Conservation (phyloP, 148 eudicot species). For the Dianthus caryophyllus region DNA sequence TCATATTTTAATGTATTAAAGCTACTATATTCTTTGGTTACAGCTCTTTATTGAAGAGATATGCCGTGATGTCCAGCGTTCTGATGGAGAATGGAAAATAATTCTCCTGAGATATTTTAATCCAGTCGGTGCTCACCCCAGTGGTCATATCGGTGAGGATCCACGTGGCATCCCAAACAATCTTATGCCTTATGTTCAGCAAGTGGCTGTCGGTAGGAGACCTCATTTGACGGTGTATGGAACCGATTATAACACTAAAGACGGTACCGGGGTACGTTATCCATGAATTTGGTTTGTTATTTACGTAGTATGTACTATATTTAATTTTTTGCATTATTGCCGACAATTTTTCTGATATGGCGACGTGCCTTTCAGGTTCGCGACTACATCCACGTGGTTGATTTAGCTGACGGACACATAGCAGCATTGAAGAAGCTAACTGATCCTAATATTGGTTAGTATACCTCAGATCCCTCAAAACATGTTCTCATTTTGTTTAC, state of each 20-base stretch:
- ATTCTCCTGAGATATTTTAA: slow-evolving; percentile 93
- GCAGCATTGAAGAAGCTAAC: slow-evolving; percentile 76
- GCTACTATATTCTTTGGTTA: slow-evolving; percentile 2
- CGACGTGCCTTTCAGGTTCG: slow-evolving; percentile 53
- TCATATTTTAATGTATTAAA: neutral
- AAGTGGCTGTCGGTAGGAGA: slow-evolving; percentile 96
- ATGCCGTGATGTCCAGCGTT: slow-evolving; percentile 59
- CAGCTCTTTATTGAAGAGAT: slow-evolving; percentile 98
- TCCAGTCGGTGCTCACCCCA: slow-evolving; percentile 96
- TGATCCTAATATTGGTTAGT: slow-evolving; percentile 63
- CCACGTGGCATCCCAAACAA: slow-evolving; percentile 92
- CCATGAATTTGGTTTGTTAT: neutral
- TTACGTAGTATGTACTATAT: no score
- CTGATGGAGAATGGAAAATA: slow-evolving; percentile 80
- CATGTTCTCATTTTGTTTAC: neutral
- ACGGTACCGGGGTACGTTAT: slow-evolving; percentile 90
- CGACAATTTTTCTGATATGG: neutral
- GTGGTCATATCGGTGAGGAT: slow-evolving; percentile 94
- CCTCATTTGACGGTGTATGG: slow-evolving; percentile 78
- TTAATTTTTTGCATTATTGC: neutral
- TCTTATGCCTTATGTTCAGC: slow-evolving; percentile 97
- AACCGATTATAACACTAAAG: slow-evolving; percentile 71
- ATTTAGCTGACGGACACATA: slow-evolving; percentile 95
- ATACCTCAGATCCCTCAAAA: neutral
- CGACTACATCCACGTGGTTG: slow-evolving; percentile 96